These are phyloP conservation scores for Leucocoprinus birnbaumii DNA, from an alignment of 768 basidiomycete genomes.

Conservation along the genomic window DNA sequence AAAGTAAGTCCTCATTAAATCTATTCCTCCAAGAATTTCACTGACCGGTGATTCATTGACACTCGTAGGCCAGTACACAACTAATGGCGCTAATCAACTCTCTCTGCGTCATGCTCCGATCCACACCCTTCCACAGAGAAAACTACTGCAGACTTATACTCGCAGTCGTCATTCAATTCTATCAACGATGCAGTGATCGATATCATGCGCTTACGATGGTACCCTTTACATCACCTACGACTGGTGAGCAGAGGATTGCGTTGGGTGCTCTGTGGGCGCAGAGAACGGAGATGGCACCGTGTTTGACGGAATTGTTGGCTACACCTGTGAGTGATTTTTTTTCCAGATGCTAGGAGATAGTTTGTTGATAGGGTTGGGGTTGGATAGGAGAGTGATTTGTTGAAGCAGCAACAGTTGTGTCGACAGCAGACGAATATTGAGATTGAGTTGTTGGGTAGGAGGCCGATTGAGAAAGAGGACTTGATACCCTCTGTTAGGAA, in stretches of 20 bases:
- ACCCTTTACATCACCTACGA: constrained; percentile 24
- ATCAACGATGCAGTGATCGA: constrained; percentile 87
- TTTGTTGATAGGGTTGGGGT: neutral
- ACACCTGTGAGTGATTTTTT: constrained; percentile 40
- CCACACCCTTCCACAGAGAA: constrained; percentile 92
- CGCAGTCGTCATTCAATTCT: constrained; percentile 93
- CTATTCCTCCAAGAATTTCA: neutral
- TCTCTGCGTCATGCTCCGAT: constrained; percentile 85
- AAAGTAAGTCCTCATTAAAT: constrained; percentile 51
- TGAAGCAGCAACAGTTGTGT: constrained; percentile 54
- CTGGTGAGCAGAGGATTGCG: constrained; percentile 28
- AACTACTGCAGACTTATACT: constrained; percentile 93
- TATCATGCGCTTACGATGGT: constrained; percentile 76
- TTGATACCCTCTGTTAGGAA: constrained; percentile 72
- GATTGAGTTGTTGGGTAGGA: constrained; percentile 57
- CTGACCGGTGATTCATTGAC: neutral
- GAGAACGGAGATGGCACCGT: constrained; percentile 70
- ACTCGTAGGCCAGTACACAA: constrained; percentile 69
- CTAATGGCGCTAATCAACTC: constrained; percentile 90
- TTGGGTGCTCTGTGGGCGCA: constrained; percentile 84
- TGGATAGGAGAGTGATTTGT: constrained; percentile 34
- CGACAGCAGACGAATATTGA: constrained; percentile 82
- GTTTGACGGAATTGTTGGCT: constrained; percentile 62
- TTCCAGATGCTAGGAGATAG: neutral
- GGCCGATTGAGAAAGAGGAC: constrained; percentile 53